Conservation (phyloP, 352 stramenopile genomes). For the Phytophthora pistaciae region DNA sequence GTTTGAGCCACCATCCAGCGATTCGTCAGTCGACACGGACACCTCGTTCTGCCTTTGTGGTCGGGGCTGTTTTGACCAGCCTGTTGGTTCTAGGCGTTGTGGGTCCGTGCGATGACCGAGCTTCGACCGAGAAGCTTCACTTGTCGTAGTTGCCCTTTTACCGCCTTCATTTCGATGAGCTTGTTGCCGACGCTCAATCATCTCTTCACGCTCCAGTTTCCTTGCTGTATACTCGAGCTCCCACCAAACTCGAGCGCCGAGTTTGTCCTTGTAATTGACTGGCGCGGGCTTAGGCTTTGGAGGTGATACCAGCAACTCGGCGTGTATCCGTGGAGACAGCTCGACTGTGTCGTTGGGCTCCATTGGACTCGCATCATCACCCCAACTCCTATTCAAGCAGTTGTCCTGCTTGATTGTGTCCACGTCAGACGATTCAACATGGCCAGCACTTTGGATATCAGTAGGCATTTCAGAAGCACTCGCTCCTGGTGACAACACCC, state of each 20-base stretch:
- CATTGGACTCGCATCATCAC: background rate
- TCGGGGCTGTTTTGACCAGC: background rate
- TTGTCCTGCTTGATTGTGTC: background rate
- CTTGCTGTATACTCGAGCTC: conserved; percentile 65
- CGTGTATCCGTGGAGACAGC: background rate
- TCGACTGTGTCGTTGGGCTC: background rate
- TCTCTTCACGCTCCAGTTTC: conserved; percentile 40
- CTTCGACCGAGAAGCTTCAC: background rate
- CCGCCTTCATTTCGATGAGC: background rate
- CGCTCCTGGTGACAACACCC: background rate
- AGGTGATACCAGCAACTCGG: background rate
- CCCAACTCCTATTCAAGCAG: background rate
- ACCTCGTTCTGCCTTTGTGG: background rate
- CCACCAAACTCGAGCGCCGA: conserved; percentile 73
- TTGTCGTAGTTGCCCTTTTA: background rate
- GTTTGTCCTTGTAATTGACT: conserved; percentile 50
- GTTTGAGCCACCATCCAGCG: background rate
- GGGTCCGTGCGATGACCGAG: background rate
- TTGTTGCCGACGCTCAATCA: conserved; percentile 13
- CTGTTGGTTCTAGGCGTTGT: conserved; percentile 8
- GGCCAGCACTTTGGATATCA: background rate
- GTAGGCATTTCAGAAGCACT: background rate
- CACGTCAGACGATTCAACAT: background rate
- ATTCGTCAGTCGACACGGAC: background rate
- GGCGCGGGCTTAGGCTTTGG: conserved; percentile 4